Evolutionary conservation across 768 basidiomycete genomes (phyloP), one percentile per base, ranked within the genome.

Genomic region (Neoboletus subvelutipes): DNA sequence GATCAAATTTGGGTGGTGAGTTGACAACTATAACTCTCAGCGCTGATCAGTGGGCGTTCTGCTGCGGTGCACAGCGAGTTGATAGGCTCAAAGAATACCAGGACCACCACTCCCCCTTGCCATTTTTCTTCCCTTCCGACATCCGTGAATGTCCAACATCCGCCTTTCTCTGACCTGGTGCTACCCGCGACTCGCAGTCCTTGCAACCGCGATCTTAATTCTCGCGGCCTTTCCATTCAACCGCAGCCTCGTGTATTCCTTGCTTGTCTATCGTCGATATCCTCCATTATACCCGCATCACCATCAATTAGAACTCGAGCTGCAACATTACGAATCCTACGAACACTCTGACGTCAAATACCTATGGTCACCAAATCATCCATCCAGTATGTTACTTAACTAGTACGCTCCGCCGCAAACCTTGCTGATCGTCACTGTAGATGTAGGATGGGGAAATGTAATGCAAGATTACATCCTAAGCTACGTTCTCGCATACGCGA

Each of bases 401-500:
- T 20, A n/a, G 5, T 20, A 39, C 2, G 12, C 34, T 50, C 49
- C 8, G 7, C 26, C 18, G 4, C n/a, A 13, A 20, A 9, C 37
- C 18, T 28, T 5, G 26, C 49, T 50, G 36, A 50, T 20, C 10
- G 26, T 39, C 49, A 7, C 20, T 20, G 26, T 15, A 50, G 49
- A 28, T 15, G 49, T 50, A 28, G 49, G 49, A 28, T 50, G 49
- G 49, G 49, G 49, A 28, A 50, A 50, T 20, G 1, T 39, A 39
- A 50, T 50, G 49, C 49, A 50, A 39, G 49, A 50, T 28, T 50
- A 50, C n/a, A 20, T 50, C 49, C 36, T 39, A 50, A 50, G 26
- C 37, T 50, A 50, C 8, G 26, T 50, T 26, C 36, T 50, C 24
- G 49, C 49, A 13, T 50, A 50, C 3, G 37, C 49, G 49, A 39